Evolutionary conservation across 768 basidiomycete genomes (phyloP), one percentile per base, ranked within the genome.

Genomic region (Hygrophorus pudorinus): DNA sequence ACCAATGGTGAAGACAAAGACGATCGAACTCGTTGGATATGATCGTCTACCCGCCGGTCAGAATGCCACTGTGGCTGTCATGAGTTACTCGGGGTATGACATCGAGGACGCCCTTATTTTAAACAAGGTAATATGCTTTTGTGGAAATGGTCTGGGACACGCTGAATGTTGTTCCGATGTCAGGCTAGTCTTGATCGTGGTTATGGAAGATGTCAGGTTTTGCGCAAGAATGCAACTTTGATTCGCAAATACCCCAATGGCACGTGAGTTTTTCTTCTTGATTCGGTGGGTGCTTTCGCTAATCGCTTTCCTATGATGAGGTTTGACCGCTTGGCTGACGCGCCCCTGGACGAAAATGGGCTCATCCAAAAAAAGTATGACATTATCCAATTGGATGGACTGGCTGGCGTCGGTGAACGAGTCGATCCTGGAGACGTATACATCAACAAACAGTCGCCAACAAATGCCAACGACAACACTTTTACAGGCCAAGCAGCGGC

Each of bases 1-100:
- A 99, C 96, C 96, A 2, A 96, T 99, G 94, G 93, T 97, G 48
- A 97, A 98, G 64, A 96, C 96, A 5, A 93, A 92, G 63, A 96
- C 96, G 2, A 99, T 98, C 45, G 96, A 99, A 60, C 65, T 99
- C 42, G 77, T 97, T 45, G 94, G 93, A 2, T 99, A 98, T 59
- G 93, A 99, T 63, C 83, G 84, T 48, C 75, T 99, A 4, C 96
- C 96, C 4, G 96, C 96, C 4, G 96, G 96, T 11, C 93, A 99
- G 63, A 99, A 99, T 59, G 96, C 96, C 9, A 97, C 83, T 0
- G 90, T 99, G 36, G 96, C 96, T 9, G 92, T 98, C 53, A 99
- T 99, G 96, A 92, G 89, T 61, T 99, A 87, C 64, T 96, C 93
- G 4, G 96, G 96, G 18, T 99, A 98, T 60, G 96, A 99, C 71